Percentiles rank a stretch among this genome's conserved stretches.
phyloP scores from a whole-genome alignment of 2,329 filamentous ascomycete species.

The Alternaria solani region DNA sequence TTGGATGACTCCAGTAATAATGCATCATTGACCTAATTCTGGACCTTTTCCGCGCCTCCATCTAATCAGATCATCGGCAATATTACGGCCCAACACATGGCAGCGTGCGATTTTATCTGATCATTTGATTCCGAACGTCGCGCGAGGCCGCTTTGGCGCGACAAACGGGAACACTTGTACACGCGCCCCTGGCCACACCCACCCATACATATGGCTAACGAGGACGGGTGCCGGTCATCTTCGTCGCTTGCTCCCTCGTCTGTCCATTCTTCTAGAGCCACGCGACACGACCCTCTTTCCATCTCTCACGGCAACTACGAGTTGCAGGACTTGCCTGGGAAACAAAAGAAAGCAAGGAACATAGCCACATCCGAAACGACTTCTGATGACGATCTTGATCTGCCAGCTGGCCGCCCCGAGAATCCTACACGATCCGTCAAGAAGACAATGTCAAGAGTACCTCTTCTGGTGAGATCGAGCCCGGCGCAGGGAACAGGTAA shows the following conservation, averaged over 20 bases:
- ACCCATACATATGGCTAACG: slow-evolving; percentile 38
- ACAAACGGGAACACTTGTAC: slow-evolving; percentile 29
- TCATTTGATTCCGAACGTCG: slow-evolving; percentile 32
- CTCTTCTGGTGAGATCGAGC: slow-evolving; percentile 67
- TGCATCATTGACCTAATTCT: slow-evolving; percentile 7
- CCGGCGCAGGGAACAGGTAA: slow-evolving; percentile 64
- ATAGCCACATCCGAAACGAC: slow-evolving; percentile 33
- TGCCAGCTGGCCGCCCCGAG: slow-evolving; percentile 21
- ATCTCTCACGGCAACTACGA: slow-evolving; percentile 41
- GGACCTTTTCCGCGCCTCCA: slow-evolving; percentile 15
- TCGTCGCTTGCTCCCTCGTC: slow-evolving; percentile 29
- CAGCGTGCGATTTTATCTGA: slow-evolving; percentile 31
- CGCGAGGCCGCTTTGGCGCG: slow-evolving; percentile 34
- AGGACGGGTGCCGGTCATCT: slow-evolving; percentile 23
- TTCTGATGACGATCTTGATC: slow-evolving; percentile 41
- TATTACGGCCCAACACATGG: slow-evolving; percentile 12
- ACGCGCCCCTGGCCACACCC: slow-evolving; percentile 24
- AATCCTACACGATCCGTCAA: slow-evolving; percentile 25
- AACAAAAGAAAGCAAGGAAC: slow-evolving; percentile 42
- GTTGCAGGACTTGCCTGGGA: slow-evolving; percentile 37
- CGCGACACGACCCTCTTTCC: slow-evolving; percentile 28
- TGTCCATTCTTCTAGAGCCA: slow-evolving; percentile 30
- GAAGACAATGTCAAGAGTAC: slow-evolving; percentile 59
- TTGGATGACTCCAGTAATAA: slow-evolving; percentile 2
- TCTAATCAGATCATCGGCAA: slow-evolving; percentile 40